Evolutionary conservation across 1,284 basidiomycete species (phyloP).

Genomic region (Mycosarcoma maydis): DNA sequence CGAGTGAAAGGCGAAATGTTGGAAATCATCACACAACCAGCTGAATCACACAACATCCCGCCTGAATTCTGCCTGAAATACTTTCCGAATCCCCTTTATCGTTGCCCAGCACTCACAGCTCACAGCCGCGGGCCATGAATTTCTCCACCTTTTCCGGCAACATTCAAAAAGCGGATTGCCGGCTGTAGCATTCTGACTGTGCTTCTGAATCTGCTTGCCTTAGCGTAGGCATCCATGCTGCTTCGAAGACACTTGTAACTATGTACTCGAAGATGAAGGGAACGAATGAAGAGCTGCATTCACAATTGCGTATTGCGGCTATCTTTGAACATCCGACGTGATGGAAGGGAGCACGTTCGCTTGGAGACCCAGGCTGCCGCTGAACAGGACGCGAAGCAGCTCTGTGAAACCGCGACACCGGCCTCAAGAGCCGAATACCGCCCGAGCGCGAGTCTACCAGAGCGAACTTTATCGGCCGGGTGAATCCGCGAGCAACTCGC

Average conservation of each 20-base stretch:
- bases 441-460: neutral
- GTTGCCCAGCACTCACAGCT: no score
- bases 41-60: neutral
- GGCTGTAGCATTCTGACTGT: neutral
- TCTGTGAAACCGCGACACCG: slow-evolving; percentile 10
- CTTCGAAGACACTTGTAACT: no score
- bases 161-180: slow-evolving; percentile 5
- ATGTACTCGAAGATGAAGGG: no score
- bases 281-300: no score
- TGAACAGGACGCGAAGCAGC: neutral
- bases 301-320: no score
- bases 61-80: neutral
- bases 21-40: neutral
- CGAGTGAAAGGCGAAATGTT: no score
- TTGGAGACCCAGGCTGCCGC: no score
- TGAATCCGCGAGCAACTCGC: neutral
- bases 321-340: no score
- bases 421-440: neutral
- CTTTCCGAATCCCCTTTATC: neutral
- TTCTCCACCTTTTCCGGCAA: slow-evolving; percentile 12
- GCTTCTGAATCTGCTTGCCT: no score
- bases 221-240: no score
- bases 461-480: slow-evolving; percentile 1
- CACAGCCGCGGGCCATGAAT: neutral
- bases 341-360: no score